phyloP scores from a whole-genome alignment of 2,329 filamentous ascomycete species.

The Sporothrix variecibatus region DNA sequence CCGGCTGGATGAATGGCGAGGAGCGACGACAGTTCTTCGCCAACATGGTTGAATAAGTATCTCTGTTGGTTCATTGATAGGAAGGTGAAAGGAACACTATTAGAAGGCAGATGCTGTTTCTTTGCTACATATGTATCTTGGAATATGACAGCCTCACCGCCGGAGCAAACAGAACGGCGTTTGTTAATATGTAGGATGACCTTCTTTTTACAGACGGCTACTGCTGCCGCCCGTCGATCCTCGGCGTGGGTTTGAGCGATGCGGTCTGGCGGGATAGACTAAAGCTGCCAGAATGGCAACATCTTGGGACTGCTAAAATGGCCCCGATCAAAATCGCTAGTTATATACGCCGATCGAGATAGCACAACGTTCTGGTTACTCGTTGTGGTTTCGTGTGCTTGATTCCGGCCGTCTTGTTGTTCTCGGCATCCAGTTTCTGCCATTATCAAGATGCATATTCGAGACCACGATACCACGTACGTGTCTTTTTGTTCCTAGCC shows the following conservation, averaged over 20 bases:
- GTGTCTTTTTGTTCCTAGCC: not conserved
- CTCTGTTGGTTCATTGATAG: not conserved
- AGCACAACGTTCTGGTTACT: not conserved
- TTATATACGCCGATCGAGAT: slow-evolving; percentile 7
- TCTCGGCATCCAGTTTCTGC: not conserved
- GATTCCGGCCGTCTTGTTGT: not conserved
- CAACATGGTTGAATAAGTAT: no score
- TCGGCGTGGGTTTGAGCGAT: not conserved
- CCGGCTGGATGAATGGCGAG: not conserved
- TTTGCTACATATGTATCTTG: no score
- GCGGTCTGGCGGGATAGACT: not conserved
- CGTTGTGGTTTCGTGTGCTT: not conserved
- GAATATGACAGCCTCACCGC: no score
- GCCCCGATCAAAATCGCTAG: not conserved
- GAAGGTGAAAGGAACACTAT: not conserved
- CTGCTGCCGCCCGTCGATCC: not conserved
- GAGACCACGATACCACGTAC: not conserved
- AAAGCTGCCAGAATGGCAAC: not conserved
- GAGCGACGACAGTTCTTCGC: not conserved
- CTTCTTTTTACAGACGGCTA: not conserved
- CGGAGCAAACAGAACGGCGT: not conserved
- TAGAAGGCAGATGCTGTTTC: not conserved
- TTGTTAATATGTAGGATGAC: not conserved
- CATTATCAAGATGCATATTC: not conserved
- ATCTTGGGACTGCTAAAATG: not conserved